phyloP scores from a whole-genome alignment of 2,329 filamentous ascomycete genomes.

The Neocucurbitaria cava region DNA sequence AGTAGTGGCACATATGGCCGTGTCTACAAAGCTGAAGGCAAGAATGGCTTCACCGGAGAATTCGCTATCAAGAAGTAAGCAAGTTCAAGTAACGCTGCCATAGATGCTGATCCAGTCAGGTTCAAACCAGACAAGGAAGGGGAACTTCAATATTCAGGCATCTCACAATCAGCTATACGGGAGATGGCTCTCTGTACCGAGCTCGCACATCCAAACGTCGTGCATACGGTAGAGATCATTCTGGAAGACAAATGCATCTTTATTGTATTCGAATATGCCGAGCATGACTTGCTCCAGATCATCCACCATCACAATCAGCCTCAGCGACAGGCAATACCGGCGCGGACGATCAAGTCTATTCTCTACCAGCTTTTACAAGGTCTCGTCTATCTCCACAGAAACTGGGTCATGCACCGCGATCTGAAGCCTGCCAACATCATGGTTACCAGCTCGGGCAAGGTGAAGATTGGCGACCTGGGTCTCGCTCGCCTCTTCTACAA shows the following conservation, averaged over 20 bases:
- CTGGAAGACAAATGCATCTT: constrained; percentile 99
- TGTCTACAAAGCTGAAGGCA: constrained; percentile 91
- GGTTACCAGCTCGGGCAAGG: constrained; percentile 87
- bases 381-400: constrained; percentile 90
- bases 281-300: constrained; percentile 96
- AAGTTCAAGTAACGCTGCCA: neutral
- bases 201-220: constrained; percentile 85
- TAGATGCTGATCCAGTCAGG: constrained; percentile 47
- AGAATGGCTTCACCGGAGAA: constrained; percentile 75
- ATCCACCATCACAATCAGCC: constrained; percentile 97
- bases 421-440: constrained; percentile 99
- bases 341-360: constrained; percentile 88
- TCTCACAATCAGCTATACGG: constrained; percentile 94
- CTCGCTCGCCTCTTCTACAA: constrained; percentile 93
- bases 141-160: constrained; percentile 95
- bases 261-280: constrained; percentile 99
- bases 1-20: constrained; percentile 97
- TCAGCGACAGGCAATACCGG: constrained; percentile 84
- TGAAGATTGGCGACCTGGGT: constrained; percentile 94
- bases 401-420: constrained; percentile 97
- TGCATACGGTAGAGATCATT: constrained; percentile 92
- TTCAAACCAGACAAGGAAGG: constrained; percentile 99
- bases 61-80: constrained; percentile 96
- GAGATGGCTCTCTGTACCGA: constrained; percentile 98
- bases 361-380: constrained; percentile 96